These are phyloP conservation scores for Halenospora varia DNA, from an alignment of 495 filamentous ascomycete species.

Conservation along the genomic window DNA sequence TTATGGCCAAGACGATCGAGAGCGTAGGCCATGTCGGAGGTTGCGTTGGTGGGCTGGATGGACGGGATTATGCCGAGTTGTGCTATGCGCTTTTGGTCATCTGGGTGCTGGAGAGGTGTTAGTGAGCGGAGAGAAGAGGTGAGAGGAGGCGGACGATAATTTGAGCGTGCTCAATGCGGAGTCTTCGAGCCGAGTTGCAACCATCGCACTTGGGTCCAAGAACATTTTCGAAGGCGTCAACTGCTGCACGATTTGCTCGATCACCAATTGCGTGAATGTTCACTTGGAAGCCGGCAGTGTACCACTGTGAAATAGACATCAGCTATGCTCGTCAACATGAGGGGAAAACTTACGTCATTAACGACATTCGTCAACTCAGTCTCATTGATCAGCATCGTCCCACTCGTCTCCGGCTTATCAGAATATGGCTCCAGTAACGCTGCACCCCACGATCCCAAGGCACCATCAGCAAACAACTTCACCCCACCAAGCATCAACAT, in stretches of 20 bases:
- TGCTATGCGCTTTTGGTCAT: conserved; percentile 50
- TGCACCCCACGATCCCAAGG: conserved; percentile 60
- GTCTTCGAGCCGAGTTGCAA: conserved; percentile 45
- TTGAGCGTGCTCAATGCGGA: conserved; percentile 63
- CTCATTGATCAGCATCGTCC: conserved; percentile 58
- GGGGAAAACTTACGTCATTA: conserved; percentile 8
- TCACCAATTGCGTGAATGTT: conserved; percentile 60
- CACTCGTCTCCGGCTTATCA: conserved; percentile 49
- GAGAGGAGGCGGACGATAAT: conserved; percentile 39
- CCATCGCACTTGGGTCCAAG: conserved; percentile 39
- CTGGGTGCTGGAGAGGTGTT: conserved; percentile 1
- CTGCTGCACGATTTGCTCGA: conserved; percentile 52
- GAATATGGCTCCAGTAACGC: conserved; percentile 59
- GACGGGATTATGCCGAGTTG: conserved; percentile 55
- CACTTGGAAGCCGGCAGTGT: conserved; percentile 27
- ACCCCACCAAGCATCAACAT: conserved; percentile 5
- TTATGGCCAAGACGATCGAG: conserved; percentile 46
- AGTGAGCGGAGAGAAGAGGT: background rate
- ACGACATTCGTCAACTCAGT: conserved; percentile 41
- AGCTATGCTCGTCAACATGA: background rate
- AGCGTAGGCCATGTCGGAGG: conserved; percentile 58
- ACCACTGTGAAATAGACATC: conserved; percentile 15
- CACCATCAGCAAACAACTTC: conserved; percentile 47
- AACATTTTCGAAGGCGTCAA: conserved; percentile 46
- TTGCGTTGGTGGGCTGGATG: conserved; percentile 64